Base-by-base conservation (phyloP, 148 eudicot genomes). In the Rheum nobile region DNA sequence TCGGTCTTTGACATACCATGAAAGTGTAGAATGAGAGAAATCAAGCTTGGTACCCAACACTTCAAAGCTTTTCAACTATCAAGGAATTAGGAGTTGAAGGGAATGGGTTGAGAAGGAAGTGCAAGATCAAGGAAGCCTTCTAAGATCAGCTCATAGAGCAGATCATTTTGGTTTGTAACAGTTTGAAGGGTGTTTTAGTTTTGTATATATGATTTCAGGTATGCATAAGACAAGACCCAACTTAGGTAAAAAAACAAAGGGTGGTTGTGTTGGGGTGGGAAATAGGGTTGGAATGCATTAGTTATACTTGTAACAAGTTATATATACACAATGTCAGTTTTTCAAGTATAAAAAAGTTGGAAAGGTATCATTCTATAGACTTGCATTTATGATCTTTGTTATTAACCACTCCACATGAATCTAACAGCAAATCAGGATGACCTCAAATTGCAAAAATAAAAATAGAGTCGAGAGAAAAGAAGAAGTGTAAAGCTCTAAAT, bases 1-100 rank as follows among this genome's bases (percentile, higher is more conserved):
- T 9, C 77, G 98, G 76, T 88, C 98, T 29, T 71, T 81, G 41
- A 75, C 85, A 54, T 91, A 87, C 83, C 96, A 79, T 2, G 98
- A 95, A 80, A 75, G 67, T 37, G 80, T 77, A 24, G 78, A 80
- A 59, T 75, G 69, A 68, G 47, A 31, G 71, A 47, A n/a, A 24
- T 16, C 21, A 12, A 34, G 19, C n/a, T 17, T 65, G 8, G n/a
- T 6, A 65, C 2, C 21, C 6, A 17, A n/a, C 41, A 17, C 8
- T 3, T 31, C 8, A 63, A 31, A 63, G 38, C 17, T 32, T 24
- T 16, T 63, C 61, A 54, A 48, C 54, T 63, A 35, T 37, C 69
- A 37, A 32, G 4, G 10, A 16, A 16, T 31, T 22, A 28, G 32
- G 67, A 19, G 9, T 3, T 22, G 2, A 22, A 22, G 29, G 11